Conservation (phyloP, 257 asterid species). For the Gynochthodes officinalis region DNA sequence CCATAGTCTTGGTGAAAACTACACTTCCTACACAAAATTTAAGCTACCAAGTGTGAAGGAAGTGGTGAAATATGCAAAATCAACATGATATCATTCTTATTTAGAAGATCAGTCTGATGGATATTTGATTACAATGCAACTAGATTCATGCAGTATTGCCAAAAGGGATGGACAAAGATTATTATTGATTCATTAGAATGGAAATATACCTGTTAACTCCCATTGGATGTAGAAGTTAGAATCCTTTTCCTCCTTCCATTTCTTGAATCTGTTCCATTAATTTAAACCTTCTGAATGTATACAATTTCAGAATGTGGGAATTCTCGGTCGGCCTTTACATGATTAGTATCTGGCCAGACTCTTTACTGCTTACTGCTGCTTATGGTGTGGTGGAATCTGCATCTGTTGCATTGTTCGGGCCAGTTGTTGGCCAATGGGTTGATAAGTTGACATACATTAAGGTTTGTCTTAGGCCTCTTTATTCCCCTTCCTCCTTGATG, state of each 20-base stretch:
- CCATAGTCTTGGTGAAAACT: no score
- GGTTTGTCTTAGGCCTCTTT: conserved; percentile 32
- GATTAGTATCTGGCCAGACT: conserved; percentile 83
- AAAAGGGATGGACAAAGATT: neutral
- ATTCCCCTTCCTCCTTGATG: conserved; percentile 4
- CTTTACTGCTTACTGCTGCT: conserved; percentile 71
- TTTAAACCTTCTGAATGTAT: neutral
- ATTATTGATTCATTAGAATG: neutral
- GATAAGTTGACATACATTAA: conserved; percentile 56
- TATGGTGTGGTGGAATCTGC: conserved; percentile 83
- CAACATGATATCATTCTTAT: neutral
- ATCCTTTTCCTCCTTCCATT: neutral
- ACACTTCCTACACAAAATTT: no score
- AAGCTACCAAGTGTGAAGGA: no score
- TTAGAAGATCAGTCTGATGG: neutral
- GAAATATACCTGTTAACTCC: neutral
- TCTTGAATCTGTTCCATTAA: neutral
- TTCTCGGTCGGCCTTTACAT: conserved; percentile 84
- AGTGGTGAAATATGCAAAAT: no score
- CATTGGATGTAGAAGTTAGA: neutral
- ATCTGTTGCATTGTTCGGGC: conserved; percentile 68
- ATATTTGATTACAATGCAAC: neutral
- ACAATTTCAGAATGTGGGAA: conserved; percentile 82
- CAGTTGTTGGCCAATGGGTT: conserved; percentile 65
- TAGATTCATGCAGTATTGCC: neutral